Evolutionary conservation across 2,329 filamentous ascomycete genomes (phyloP), one percentile per base, ranked within the genome.

Genomic region (Cadophora malorum): DNA sequence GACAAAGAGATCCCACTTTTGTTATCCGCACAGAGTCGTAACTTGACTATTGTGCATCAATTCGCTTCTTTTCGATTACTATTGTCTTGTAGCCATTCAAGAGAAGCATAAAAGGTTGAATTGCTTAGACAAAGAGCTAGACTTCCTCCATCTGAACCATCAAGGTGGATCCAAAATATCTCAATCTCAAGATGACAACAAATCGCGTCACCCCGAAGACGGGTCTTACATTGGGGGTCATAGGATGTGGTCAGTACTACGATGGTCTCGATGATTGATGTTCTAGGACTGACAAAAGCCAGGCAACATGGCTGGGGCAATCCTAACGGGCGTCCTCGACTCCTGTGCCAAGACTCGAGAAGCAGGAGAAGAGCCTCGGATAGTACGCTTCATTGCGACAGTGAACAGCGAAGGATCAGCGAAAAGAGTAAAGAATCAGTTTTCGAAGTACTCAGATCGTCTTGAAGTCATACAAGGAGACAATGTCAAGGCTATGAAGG

Each of bases 401-500:
- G 81, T 84, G 0, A 77, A 79, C 28, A 82, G 79, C 67, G 69
- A 77, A 63, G 67, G 49, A 9, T 83, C 81, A 0, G 77, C 78
- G 19, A 71, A 78, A 19, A 75, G 75, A 16, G 70, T 83, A 14
- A 64, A 70, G 3, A 66, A 71, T 1, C 75, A 74, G 55, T 81
- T 82, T 63, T n/a, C 74, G 3, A 28, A 75, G 2, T 73, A 79
- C 19, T 68, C 71, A 0, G 67, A 68, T 31, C 59, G 61, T 7
- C 33, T 78, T 21, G 75, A 77, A 8, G 71, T 78, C 1, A 73
- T 80, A 1, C 76, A 76, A 4, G 77, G 79, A 6, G 86, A 93
- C 72, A 96, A 96, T 79, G 80, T 94, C 38, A 79, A 83, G 33
- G 89, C 91, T 2, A 88, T 90, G 33, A 80, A 87, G 72, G 82